Percentiles rank a stretch among this genome's conserved stretches.
Evolutionary conservation across 2,329 filamentous ascomycete genomes (phyloP).

Genomic region (Ceratocystis alfenasii): DNA sequence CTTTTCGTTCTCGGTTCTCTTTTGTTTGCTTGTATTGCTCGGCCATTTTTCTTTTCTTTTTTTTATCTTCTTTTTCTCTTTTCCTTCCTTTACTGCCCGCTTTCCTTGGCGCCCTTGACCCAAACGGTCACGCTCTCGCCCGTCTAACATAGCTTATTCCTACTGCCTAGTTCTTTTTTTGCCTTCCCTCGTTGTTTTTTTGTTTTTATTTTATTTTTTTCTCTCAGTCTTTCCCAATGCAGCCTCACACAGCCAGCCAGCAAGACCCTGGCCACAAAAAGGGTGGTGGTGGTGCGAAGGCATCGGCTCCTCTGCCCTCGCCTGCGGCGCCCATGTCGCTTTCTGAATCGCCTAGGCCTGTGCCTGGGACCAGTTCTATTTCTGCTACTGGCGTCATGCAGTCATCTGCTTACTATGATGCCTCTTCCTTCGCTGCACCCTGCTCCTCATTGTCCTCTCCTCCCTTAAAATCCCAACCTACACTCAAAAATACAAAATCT

Average conservation of each 20-base stretch:
- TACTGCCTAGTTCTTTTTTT: not conserved
- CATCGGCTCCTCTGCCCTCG: constrained; percentile 7
- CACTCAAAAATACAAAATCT: constrained; percentile 2
- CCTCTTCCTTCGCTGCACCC: constrained; percentile 12
- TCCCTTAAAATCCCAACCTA: constrained; percentile 2
- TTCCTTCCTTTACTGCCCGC: not conserved
- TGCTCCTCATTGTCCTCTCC: constrained; percentile 6
- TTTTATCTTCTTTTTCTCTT: not conserved
- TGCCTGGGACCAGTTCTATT: constrained; percentile 16
- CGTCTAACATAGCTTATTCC: not conserved
- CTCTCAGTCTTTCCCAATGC: constrained; percentile 10
- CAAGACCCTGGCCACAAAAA: constrained; percentile 14
- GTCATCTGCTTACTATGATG: not conserved
- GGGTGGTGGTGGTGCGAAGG: not conserved
- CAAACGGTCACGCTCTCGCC: not conserved
- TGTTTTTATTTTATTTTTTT: not conserved
- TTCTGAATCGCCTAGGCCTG: constrained; percentile 3
- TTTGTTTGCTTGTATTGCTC: not conserved
- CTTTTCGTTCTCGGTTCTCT: too few species aligned
- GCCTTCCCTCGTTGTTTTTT: not conserved
- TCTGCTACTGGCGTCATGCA: constrained; percentile 18
- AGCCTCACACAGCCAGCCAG: constrained; percentile 14
- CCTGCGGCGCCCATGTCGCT: constrained; percentile 4
- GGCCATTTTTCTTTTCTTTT: not conserved
- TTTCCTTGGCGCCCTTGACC: not conserved